These are phyloP conservation scores for Xylaria curta DNA, from an alignment of 495 filamentous ascomycete species.

Conservation along the genomic window DNA sequence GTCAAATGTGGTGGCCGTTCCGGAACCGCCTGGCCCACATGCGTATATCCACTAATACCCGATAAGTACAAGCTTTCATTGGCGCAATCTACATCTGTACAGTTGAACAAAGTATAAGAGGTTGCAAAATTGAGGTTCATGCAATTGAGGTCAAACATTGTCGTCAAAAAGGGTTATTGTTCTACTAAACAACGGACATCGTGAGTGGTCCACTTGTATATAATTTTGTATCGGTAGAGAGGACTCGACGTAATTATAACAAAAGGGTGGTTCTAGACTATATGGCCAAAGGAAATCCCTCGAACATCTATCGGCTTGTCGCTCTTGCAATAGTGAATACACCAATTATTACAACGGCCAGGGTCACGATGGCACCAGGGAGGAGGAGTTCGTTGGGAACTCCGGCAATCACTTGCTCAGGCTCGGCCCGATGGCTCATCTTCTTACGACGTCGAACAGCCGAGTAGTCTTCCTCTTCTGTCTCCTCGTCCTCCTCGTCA, in stretches of 20 bases:
- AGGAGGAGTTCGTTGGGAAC: constrained; percentile 94
- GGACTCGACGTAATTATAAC: constrained; percentile 19
- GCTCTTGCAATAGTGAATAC: constrained; percentile 90
- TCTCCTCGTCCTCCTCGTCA: constrained; percentile 60
- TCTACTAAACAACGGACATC: constrained; percentile 19
- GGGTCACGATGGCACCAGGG: constrained; percentile 90
- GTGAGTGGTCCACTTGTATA: constrained; percentile 32
- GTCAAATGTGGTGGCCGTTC: constrained; percentile 20
- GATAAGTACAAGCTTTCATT: not conserved
- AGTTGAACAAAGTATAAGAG: too few relatives aligned
- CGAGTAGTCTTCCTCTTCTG: constrained; percentile 66
- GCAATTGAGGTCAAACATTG: too few relatives aligned
- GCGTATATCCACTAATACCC: not conserved
- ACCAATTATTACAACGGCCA: constrained; percentile 91
- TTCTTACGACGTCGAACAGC: constrained; percentile 50
- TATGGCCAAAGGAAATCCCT: constrained; percentile 11
- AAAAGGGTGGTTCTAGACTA: constrained; percentile 21
- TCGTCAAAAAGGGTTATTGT: constrained; percentile 18
- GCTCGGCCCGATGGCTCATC: constrained; percentile 45
- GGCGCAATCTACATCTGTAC: not conserved
- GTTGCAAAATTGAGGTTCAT: too few relatives aligned
- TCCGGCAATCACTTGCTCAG: constrained; percentile 82
- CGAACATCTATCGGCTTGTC: constrained; percentile 62
- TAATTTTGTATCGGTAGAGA: not conserved
- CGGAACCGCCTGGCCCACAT: not conserved